Evolutionary conservation across 495 filamentous ascomycete species (phyloP).

Genomic region (Massariosphaeria phaeospora): DNA sequence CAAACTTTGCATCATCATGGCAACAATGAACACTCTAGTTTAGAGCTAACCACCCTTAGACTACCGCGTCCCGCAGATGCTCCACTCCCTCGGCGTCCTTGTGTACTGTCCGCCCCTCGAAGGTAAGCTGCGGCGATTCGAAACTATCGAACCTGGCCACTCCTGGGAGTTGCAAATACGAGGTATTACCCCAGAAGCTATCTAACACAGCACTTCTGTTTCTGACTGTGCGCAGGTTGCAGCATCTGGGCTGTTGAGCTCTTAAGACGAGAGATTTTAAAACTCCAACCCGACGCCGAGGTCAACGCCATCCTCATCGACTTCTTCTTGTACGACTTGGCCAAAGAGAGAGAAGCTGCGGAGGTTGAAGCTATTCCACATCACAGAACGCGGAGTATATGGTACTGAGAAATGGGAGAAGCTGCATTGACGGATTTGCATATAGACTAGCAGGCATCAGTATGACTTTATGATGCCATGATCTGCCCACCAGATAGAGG

Average conservation of each 20-base stretch:
- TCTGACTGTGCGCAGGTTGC: slow-evolving; percentile 47
- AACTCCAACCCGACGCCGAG: slow-evolving; percentile 59
- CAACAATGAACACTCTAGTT: not conserved
- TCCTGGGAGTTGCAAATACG: slow-evolving; percentile 84
- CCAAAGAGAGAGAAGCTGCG: slow-evolving; percentile 71
- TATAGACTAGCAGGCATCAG: no score
- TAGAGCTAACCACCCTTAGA: slow-evolving; percentile 45
- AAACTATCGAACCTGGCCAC: slow-evolving; percentile 63
- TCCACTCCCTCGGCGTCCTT: slow-evolving; percentile 76
- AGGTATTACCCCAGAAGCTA: slow-evolving; percentile 46
- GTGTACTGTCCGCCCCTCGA: slow-evolving; percentile 76
- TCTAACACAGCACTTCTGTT: not conserved
- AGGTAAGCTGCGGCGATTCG: slow-evolving; percentile 56
- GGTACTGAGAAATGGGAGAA: slow-evolving; percentile 61
- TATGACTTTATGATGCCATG: no score
- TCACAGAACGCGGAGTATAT: slow-evolving; percentile 89
- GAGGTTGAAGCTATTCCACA: slow-evolving; percentile 60
- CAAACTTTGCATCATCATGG: slow-evolving; percentile 21
- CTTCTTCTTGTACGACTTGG: slow-evolving; percentile 91
- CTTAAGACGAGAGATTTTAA: slow-evolving; percentile 75
- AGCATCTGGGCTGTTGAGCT: slow-evolving; percentile 94
- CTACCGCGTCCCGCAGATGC: slow-evolving; percentile 92
- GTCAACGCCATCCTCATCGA: slow-evolving; percentile 93
- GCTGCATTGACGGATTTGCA: no score
- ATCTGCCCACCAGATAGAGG: no score